Conservation (phyloP, 2,329 filamentous ascomycete species). For the Venturiaceae sp. region DNA sequence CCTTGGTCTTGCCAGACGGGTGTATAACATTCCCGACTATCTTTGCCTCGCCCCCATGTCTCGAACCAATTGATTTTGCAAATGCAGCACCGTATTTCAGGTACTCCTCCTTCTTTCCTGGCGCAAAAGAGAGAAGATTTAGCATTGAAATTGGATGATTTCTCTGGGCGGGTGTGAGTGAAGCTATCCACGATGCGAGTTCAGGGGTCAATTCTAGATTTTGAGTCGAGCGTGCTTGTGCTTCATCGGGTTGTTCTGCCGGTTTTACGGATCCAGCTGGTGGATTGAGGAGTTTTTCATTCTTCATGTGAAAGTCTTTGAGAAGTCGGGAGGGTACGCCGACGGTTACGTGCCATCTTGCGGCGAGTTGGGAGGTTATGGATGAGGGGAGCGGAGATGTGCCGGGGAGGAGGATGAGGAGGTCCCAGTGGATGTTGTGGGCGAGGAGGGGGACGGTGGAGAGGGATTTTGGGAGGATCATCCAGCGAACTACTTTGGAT, state of each 20-base stretch:
- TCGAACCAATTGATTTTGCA: slow-evolving; percentile 36
- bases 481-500: slow-evolving; percentile 37
- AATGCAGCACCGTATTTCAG: slow-evolving; percentile 49
- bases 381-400: slow-evolving; percentile 16
- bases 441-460: slow-evolving; percentile 32
- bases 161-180: slow-evolving; percentile 13
- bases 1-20: no score
- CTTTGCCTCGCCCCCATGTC: slow-evolving; percentile 50
- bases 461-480: slow-evolving; percentile 34
- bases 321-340: slow-evolving; percentile 36
- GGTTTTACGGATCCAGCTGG: slow-evolving; percentile 21
- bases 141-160: slow-evolving; percentile 49
- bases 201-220: slow-evolving; percentile 44
- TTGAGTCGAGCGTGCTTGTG: slow-evolving; percentile 22
- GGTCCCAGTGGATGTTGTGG: slow-evolving; percentile 33
- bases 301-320: slow-evolving; percentile 25
- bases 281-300: slow-evolving; percentile 28
- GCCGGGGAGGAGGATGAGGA: slow-evolving; percentile 36
- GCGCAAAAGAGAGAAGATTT: slow-evolving; percentile 50
- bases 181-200: slow-evolving; percentile 39
- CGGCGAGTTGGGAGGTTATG: slow-evolving; percentile 16
- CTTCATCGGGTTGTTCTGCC: background rate
- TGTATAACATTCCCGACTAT: slow-evolving; percentile 46
- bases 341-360: slow-evolving; percentile 26
- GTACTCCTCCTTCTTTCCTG: slow-evolving; percentile 42